Percentiles rank a stretch among this genome's conserved stretches.
Evolutionary conservation across 1,284 basidiomycete species (phyloP).

Genomic region (Athelia sp.): DNA sequence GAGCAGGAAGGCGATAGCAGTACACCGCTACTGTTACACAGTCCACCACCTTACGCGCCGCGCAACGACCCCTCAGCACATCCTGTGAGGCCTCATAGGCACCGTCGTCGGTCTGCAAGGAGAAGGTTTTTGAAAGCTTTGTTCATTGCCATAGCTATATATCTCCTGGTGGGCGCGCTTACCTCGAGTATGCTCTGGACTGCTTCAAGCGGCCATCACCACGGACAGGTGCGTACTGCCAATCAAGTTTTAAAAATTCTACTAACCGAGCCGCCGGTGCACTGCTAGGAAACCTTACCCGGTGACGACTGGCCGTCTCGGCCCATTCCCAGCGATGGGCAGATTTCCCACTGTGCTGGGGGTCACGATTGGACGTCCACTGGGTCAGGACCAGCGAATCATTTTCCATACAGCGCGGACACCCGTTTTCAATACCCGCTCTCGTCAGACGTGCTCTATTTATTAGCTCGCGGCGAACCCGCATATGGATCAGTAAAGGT

Average conservation of each 20-base stretch:
- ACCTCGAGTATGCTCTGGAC: slow-evolving; percentile 1
- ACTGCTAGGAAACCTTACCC: background rate
- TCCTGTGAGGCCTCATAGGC: background rate
- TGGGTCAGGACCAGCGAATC: background rate
- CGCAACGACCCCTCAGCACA: background rate
- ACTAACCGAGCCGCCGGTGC: no score
- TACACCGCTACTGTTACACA: background rate
- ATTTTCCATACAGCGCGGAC: slow-evolving; percentile 13
- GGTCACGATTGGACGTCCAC: background rate
- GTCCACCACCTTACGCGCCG: background rate
- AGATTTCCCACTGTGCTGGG: background rate
- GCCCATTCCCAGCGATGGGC: background rate
- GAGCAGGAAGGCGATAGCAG: no score
- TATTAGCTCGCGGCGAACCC: slow-evolving; percentile 32
- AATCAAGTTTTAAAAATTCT: no score
- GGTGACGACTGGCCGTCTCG: background rate
- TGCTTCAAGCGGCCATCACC: background rate
- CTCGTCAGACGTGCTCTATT: slow-evolving; percentile 31
- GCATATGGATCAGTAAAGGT: slow-evolving; percentile 22
- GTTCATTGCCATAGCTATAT: background rate
- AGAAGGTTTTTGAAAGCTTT: slow-evolving; percentile 3
- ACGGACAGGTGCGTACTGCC: background rate
- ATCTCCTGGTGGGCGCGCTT: slow-evolving; percentile 1
- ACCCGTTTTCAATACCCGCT: slow-evolving; percentile 27
- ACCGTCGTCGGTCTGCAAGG: background rate